Evolutionary conservation across 306 rosid genomes (phyloP).

Genomic region (Styphnolobium japonicum): DNA sequence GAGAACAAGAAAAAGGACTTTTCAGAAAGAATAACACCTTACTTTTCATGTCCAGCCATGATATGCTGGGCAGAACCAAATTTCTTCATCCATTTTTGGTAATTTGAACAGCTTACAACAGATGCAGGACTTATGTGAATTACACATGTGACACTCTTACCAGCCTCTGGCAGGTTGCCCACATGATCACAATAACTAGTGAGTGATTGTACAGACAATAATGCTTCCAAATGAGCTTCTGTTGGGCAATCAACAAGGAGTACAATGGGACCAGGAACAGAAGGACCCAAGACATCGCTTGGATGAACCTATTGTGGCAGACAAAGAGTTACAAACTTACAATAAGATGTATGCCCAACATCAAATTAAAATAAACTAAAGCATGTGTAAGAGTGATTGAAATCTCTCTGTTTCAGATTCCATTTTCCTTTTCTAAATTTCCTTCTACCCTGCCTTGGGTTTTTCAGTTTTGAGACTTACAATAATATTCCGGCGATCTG

Average conservation of each 20-base stretch:
- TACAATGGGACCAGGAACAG: constrained; percentile 91
- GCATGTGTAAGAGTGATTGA: constrained; percentile 4
- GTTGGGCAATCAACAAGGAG: constrained; percentile 93
- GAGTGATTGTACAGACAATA: constrained; percentile 59
- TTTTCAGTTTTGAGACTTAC: constrained; percentile 44
- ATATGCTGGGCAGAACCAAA: constrained; percentile 80
- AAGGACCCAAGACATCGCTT: constrained; percentile 88
- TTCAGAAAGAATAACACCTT: constrained; percentile 13
- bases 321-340: background rate
- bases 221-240: constrained; percentile 68
- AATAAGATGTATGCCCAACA: constrained; percentile 23
- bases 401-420: background rate
- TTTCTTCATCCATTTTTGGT: constrained; percentile 85
- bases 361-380: constrained; percentile 17
- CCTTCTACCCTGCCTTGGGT: constrained; percentile 6
- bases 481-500: constrained; percentile 67
- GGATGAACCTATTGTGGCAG: constrained; percentile 70
- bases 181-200: constrained; percentile 51
- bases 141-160: constrained; percentile 61
- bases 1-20: constrained; percentile 9
- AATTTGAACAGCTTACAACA: constrained; percentile 47
- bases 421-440: background rate
- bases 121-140: constrained; percentile 86
- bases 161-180: constrained; percentile 40
- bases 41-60: constrained; percentile 93